phyloP scores from a whole-genome alignment of 768 basidiomycete species.

The Lepiota venenata region DNA sequence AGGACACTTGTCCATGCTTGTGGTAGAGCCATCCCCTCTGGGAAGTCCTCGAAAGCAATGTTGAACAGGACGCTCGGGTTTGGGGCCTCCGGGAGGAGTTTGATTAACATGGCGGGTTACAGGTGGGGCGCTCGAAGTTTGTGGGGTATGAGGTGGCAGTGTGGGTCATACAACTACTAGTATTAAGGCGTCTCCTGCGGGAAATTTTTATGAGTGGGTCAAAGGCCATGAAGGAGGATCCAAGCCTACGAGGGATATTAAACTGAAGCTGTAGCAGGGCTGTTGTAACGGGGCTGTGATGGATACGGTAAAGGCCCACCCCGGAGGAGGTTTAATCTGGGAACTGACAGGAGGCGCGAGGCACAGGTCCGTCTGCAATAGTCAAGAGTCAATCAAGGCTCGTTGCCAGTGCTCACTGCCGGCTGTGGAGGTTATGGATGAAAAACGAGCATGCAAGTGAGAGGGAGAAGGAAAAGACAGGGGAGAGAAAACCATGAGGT shows the following conservation, averaged over 20 bases:
- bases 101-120: conserved; percentile 47
- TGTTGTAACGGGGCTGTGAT: not conserved
- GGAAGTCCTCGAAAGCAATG: conserved; percentile 50
- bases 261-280: not conserved
- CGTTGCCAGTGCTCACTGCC: not conserved
- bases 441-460: not conserved
- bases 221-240: not conserved
- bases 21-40: conserved; percentile 43
- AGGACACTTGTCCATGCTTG: conserved; percentile 53
- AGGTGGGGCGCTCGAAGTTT: not conserved
- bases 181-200: not conserved
- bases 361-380: not conserved
- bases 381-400: not conserved
- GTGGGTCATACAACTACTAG: conserved; percentile 7
- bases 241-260: not conserved
- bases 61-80: conserved; percentile 57
- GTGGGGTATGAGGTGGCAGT: not conserved
- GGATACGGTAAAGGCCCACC: not conserved
- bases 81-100: conserved; percentile 41
- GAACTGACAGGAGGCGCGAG: not conserved
- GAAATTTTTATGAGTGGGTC: not conserved
- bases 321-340: not conserved
- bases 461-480: not conserved
- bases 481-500: not conserved
- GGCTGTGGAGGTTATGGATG: not conserved